Conservation (phyloP, 768 basidiomycete genomes). For the Lentinula boryana region DNA sequence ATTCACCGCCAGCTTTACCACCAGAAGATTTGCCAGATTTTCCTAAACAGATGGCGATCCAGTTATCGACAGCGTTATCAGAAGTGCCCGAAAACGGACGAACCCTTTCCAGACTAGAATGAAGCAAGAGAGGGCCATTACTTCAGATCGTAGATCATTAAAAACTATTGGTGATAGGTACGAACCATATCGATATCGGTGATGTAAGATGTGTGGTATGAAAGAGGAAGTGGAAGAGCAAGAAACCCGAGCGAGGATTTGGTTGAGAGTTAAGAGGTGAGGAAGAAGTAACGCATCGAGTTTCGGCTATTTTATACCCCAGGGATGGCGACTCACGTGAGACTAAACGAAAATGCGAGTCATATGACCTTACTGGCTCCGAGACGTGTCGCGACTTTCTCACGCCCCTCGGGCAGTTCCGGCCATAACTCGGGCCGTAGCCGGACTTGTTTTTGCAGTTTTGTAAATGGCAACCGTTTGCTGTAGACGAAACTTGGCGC, state of each 20-base stretch:
- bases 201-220: neutral
- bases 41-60: neutral
- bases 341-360: neutral
- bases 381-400: neutral
- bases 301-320: neutral
- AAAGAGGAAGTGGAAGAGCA: neutral
- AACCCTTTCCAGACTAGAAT: conserved; percentile 3
- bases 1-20: conserved; percentile 11
- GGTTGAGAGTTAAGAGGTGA: neutral
- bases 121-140: neutral
- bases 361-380: neutral
- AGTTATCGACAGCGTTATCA: no score
- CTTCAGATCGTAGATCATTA: neutral
- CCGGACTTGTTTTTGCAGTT: neutral
- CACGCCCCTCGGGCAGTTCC: neutral
- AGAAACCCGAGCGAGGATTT: neutral
- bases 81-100: neutral
- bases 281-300: neutral
- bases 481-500: neutral
- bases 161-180: neutral
- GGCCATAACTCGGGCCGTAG: neutral
- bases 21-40: conserved; percentile 7
- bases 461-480: neutral
- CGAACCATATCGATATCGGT: neutral
- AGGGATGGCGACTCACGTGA: neutral